Base-by-base conservation (phyloP, 2,329 filamentous ascomycete genomes). In the Myriangium duriaei region DNA sequence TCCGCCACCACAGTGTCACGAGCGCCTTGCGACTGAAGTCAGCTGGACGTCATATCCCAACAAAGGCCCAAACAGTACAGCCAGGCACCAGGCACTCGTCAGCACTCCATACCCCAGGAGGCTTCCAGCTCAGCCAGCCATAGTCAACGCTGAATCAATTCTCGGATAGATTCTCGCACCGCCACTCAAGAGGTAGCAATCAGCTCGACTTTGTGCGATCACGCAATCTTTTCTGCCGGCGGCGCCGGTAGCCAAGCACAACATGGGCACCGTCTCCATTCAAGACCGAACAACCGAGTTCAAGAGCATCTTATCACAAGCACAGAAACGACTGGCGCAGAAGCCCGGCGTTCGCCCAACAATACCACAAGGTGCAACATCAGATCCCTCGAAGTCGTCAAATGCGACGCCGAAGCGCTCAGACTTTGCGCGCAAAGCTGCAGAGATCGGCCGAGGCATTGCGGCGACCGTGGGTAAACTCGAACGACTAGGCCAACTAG, bases 241-340 rank as follows among this genome's bases (percentile, higher is more conserved):
- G 7, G 7, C 7, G 21, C 21, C 21, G 21, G 21, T 7, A 26
- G 7, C 21, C n/a, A 7, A 7, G 21, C 21, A 3, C 38, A 41
- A 11, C 11, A 43, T 40, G 33, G 43, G 66, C 42, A 64, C 67
- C 32, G 60, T 66, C 38, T 88, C 86, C 36, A 93, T 96, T 59
- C 91, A 98, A 68, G 91, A 98, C 67, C 84, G 91, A 55, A 98
- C 91, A 41, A 73, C 77, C 55, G 91, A 98, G 70, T 98, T 98
- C 71, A 81, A 79, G 58, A 82, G 86, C 47, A 92, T 96, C 53
- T 75, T 96, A 45, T 69, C 74, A 32, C 84, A 93, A 57, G 82
- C 84, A 36, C 85, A 93, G 62, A 58, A 56, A 41, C 52, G 55
- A 3, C 50, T 91, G 53, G 76, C 78, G 19, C 72, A 79, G 76